Evolutionary conservation across 2,329 filamentous ascomycete genomes (phyloP), one percentile per base, ranked within the genome.

Genomic region (Ustilaginoidea virens): DNA sequence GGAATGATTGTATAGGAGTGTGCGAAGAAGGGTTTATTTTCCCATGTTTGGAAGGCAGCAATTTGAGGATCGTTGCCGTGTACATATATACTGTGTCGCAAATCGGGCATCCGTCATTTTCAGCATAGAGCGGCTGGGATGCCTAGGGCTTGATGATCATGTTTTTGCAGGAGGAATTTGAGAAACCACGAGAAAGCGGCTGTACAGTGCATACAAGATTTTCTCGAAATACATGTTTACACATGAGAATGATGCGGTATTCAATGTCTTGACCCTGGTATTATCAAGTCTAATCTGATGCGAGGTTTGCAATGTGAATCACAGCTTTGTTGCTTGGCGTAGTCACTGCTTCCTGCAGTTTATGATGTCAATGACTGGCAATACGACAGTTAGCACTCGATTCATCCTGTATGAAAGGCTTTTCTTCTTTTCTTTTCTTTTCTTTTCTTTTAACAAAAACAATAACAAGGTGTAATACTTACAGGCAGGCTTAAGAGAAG

Each of bases 401-500:
- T n/a, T n/a, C n/a, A n/a, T n/a, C n/a, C n/a, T n/a, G n/a, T n/a
- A n/a, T n/a, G n/a, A n/a, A n/a, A n/a, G n/a, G n/a, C n/a, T n/a
- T n/a, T n/a, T n/a, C n/a, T n/a, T n/a, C n/a, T n/a, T n/a, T n/a
- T n/a, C n/a, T n/a, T n/a, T n/a, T n/a, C n/a, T n/a, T n/a, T n/a
- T n/a, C n/a, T n/a, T n/a, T n/a, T n/a, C n/a, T n/a, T n/a, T n/a
- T n/a, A n/a, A n/a, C n/a, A n/a, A n/a, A n/a, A n/a, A n/a, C n/a
- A n/a, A n/a, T n/a, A n/a, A n/a, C n/a, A n/a, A n/a, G n/a, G n/a
- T n/a, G n/a, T n/a, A 28, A 16, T 25, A 66, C 78, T 68, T 62
- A 83, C 78, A 94, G 42, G 82, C 86, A 52, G 87, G 87, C 76
- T 96, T 96, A 63, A 96, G 73, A 56, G 80, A 90, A 52, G 87